Percentiles rank a stretch among this genome's conserved stretches.
Evolutionary conservation across 306 rosid genomes (phyloP).

Genomic region (Vachellia pachyceras): DNA sequence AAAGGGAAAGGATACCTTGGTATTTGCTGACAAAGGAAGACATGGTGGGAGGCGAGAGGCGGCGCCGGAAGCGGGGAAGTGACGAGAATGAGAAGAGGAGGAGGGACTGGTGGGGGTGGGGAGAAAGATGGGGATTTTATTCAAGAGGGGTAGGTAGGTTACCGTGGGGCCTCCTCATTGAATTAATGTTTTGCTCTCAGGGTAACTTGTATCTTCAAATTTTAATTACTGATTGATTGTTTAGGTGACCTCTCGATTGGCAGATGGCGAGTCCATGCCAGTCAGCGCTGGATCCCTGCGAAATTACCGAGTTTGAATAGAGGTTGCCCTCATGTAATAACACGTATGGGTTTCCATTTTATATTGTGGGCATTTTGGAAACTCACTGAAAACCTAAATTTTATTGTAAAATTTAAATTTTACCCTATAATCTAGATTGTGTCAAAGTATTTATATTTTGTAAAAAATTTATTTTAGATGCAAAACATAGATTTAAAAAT

Average conservation of each 20-base stretch:
- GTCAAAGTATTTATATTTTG: too few species aligned
- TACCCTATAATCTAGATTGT: too few species aligned
- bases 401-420: too few species aligned
- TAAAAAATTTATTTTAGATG: too few species aligned
- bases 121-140: background rate
- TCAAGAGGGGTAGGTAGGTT: background rate
- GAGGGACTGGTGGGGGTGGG: background rate
- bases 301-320: background rate
- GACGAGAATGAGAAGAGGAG: conserved; percentile 18
- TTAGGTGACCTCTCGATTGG: background rate
- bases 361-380: too few species aligned
- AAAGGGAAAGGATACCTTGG: conserved; percentile 50
- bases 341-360: background rate
- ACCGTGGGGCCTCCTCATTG: background rate
- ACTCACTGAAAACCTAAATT: too few species aligned
- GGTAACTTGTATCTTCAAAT: too few species aligned
- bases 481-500: too few species aligned
- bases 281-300: background rate
- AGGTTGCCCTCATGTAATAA: too few species aligned
- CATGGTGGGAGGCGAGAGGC: conserved; percentile 43
- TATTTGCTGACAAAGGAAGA: conserved; percentile 75
- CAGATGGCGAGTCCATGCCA: background rate
- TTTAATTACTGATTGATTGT: background rate
- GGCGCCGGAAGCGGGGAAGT: conserved; percentile 15
- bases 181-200: background rate